Base-by-base conservation (phyloP, 805 yeast genomes). In the Barnettozyma salicaria region DNA sequence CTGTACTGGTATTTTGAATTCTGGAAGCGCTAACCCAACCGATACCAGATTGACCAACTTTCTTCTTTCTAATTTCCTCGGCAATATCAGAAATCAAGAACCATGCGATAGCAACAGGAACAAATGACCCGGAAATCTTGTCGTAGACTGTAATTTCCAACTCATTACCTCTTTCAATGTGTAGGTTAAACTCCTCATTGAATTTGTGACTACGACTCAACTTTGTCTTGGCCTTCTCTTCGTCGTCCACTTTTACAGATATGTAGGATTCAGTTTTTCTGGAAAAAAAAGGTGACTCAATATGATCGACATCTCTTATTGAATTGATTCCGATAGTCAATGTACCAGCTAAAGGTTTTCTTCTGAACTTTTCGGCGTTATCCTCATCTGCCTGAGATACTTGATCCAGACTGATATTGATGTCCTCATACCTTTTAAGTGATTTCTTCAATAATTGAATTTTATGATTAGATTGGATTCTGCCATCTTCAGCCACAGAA, bases 81-180 rank as follows among this genome's bases (percentile, higher is more conserved):
- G 94, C 88, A 29, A 92, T 74, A 59, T 92, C 99, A 4, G 94
- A 79, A 20, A 92, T 68, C 25, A 90, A 73, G 19, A 90, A 70
- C 98, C 98, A 92, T 50, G 83, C 76, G 26, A 92, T 70, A 7
- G 95, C 98, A 7, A 92, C 96, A 0, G 98, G 97, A 7, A 80
- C 76, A 42, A 71, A 64, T 34, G 68, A 72, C 40, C 68, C 76
- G 26, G 84, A 84, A 19, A 66, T 61, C 49, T 79, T 80, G 58
- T 92, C 98, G 58, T 81, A 88, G 5, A 92, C 86, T 2, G 89
- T 76, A 40, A 92, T 68, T 52, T 89, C 96, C 30, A 89, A 71
- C 62, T 92, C 99, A 54, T 90, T 86, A 19, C 96, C 96, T 57
- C 81, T 86, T 42, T 85, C 96, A 28, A 92, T 83, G 26, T 76